Base-by-base conservation (phyloP, 164 flowering plant species). In the Tetracentron sinense region DNA sequence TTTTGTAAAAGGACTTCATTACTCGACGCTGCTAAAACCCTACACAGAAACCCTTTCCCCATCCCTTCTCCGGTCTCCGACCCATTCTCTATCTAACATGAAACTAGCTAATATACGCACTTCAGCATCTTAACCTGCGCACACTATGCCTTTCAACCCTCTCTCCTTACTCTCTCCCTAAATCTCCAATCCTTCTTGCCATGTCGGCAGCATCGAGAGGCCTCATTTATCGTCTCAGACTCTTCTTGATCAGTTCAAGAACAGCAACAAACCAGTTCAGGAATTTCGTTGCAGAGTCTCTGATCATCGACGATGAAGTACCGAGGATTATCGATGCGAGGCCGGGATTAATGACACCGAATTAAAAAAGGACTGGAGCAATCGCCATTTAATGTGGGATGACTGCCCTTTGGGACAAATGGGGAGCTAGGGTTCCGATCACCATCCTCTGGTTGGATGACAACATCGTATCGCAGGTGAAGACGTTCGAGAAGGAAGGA, bases 301-400 rank as follows among this genome's bases (percentile, higher is more conserved):
- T 54, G 56, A 23, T 48, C 16, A 71, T 57, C 23, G 79, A 58
- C 14, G 49, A 26, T 7, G 67, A 57, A 21, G 28, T 6, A 16
- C 48, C 31, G 7, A 66, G 81, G 35, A 64, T 87, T 15, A 75
- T 90, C 42, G 87, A 75, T 56, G 72, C 85, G 6, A 77, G 67
- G 35, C 71, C 86, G 4, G 66, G 84, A 19, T 79, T 74, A 6
- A 94, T 94, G 99, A 66, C 62, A 31, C 81, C 80, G 2, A 65
- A 69, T 25, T 91, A 97, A 19, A 87, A 65, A 76, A 78, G 98
- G 48, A 86, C 96, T 0, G 98, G 98, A 1, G 73, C 76, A 4
- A 85, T 94, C 38, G 98, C 96, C 20, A 70, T 94, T 23, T 91
- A 94, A 66, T 91, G 95, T 63, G 97, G 97, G 35, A 94, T 94